These are phyloP conservation scores for Kondoa malvinella DNA, from an alignment of 768 basidiomycete species.

Conservation along the genomic window DNA sequence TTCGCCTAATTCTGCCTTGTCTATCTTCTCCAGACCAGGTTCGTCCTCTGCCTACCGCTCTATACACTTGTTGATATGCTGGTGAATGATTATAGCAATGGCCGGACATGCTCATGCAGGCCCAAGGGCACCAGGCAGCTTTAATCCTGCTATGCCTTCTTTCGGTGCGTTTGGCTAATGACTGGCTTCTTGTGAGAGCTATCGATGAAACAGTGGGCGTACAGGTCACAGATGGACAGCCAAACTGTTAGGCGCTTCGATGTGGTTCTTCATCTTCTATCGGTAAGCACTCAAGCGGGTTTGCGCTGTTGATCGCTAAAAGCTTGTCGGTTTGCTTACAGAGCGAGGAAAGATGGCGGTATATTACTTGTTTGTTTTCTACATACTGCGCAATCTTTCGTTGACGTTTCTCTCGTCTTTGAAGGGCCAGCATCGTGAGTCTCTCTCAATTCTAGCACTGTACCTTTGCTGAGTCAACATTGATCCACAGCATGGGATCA, in stretches of 20 bases:
- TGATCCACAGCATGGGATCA: slow-evolving; percentile 1
- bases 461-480: background rate
- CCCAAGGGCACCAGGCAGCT: background rate
- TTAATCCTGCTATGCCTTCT: background rate
- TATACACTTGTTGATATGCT: background rate
- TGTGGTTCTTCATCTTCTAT: slow-evolving; percentile 7
- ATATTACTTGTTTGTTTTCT: background rate
- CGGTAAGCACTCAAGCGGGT: background rate
- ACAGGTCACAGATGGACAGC: slow-evolving; percentile 1
- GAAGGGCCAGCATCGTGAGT: slow-evolving; percentile 6
- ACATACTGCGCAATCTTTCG: background rate
- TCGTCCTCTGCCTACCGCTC: too few species aligned
- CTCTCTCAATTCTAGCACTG: background rate
- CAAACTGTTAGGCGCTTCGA: slow-evolving; percentile 1
- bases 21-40: too few species aligned
- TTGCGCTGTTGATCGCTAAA: too few species aligned
- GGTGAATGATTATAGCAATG: background rate
- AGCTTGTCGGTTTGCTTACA: background rate
- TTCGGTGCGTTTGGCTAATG: background rate
- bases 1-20: too few species aligned
- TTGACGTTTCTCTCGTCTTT: background rate
- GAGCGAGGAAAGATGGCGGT: background rate
- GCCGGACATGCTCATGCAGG: background rate
- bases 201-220: too few species aligned
- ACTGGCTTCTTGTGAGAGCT: background rate